Percentiles rank a stretch among this genome's conserved stretches.
These are phyloP conservation scores for Calophaca sinica DNA, from an alignment of 306 rosid species.

Conservation along the genomic window DNA sequence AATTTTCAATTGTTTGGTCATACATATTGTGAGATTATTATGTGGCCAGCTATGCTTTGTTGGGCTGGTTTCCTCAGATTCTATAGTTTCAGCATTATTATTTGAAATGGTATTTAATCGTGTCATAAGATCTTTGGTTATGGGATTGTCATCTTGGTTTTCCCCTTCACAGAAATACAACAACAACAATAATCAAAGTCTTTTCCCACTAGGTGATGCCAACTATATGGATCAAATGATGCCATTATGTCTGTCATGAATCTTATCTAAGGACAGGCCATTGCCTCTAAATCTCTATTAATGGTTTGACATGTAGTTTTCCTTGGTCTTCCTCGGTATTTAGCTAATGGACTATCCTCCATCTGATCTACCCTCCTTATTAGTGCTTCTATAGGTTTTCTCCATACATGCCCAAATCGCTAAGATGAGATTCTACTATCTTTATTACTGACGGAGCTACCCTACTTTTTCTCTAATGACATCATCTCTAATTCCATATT, in stretches of 20 bases:
- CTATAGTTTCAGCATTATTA: conserved; percentile 12
- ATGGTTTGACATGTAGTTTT: neutral
- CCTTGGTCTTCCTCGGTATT: neutral
- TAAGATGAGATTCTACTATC: neutral
- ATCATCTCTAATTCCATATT: neutral
- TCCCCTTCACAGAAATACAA: conserved; percentile 11
- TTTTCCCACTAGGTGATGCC: neutral
- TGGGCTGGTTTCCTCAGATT: conserved; percentile 8
- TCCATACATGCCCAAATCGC: neutral
- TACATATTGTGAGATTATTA: conserved; percentile 13
- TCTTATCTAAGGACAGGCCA: neutral
- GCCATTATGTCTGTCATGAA: conserved; percentile 15
- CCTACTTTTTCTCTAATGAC: neutral
- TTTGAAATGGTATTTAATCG: neutral
- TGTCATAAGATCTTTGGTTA: conserved; percentile 5
- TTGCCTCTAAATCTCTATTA: neutral
- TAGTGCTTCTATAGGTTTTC: neutral
- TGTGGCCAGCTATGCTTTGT: conserved; percentile 12
- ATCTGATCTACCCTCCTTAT: neutral
- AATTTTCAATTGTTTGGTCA: neutral
- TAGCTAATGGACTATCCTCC: neutral
- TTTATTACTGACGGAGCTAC: neutral
- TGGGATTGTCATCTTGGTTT: conserved; percentile 2
- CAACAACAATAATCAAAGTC: neutral
- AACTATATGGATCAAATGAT: neutral